Conservation (phyloP, 2,329 filamentous ascomycete species). For the Byssoonygena ceratinophila region DNA sequence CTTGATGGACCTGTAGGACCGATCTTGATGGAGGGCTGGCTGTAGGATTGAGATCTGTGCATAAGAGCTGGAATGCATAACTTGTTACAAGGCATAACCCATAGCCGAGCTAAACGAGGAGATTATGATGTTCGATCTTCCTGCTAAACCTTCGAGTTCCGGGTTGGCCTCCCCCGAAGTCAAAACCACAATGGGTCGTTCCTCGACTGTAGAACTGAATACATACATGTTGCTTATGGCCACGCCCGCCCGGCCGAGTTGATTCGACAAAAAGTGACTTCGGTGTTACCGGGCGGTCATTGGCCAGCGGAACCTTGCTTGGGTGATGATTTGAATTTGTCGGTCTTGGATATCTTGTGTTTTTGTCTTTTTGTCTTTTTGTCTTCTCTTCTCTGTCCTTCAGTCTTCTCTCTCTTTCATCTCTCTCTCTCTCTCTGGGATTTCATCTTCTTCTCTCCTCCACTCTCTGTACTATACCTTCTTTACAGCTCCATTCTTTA, state of each 20-base stretch:
- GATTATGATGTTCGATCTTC: no score
- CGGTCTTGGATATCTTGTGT: no score
- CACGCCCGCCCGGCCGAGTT: not conserved
- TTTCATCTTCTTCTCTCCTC: not conserved
- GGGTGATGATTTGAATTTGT: not conserved
- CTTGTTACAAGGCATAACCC: no score
- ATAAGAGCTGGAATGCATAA: no score
- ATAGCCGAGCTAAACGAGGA: no score
- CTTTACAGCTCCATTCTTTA: not conserved
- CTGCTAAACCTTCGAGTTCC: no score
- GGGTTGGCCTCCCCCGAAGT: no score
- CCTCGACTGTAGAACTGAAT: no score
- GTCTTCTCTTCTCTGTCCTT: not conserved
- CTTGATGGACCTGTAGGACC: no score
- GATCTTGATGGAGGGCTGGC: no score
- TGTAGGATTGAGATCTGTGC: no score
- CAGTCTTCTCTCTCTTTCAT: not conserved
- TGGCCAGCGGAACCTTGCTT: not conserved
- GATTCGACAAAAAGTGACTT: not conserved
- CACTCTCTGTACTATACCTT: not conserved
- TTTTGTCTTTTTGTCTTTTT: not conserved
- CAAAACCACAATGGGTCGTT: no score
- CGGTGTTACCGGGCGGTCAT: not conserved
- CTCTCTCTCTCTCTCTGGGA: not conserved
- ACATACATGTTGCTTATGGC: conserved; percentile 7